These are phyloP conservation scores for Lumnitzera racemosa DNA, from an alignment of 345 rosid species.

Conservation along the genomic window DNA sequence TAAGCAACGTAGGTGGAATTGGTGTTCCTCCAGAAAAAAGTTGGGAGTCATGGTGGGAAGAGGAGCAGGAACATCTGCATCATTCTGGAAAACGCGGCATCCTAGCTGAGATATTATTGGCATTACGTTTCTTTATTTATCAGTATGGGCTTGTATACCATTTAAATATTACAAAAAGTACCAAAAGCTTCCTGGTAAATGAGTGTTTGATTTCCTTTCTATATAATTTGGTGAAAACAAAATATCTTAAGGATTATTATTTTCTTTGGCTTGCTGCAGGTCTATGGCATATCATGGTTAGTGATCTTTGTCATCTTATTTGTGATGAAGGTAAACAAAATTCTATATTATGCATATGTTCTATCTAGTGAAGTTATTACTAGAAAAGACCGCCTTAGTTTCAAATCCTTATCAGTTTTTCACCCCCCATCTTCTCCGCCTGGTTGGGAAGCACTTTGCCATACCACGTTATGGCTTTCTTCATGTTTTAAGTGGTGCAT, in stretches of 20 bases:
- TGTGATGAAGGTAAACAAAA: constrained; percentile 78
- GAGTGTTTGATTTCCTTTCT: neutral
- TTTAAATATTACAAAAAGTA: constrained; percentile 42
- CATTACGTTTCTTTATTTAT: constrained; percentile 83
- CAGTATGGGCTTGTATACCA: constrained; percentile 97
- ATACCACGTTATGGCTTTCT: too few relatives aligned
- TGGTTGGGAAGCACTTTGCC: too few relatives aligned
- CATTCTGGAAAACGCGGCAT: constrained; percentile 93
- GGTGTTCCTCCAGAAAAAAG: constrained; percentile 97
- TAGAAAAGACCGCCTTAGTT: neutral
- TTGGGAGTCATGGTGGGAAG: constrained; percentile 99
- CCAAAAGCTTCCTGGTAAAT: constrained; percentile 64
- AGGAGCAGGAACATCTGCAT: constrained; percentile 92
- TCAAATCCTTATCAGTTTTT: too few relatives aligned
- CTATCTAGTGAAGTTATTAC: neutral
- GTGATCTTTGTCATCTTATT: constrained; percentile 82
- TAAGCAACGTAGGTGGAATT: constrained; percentile 83
- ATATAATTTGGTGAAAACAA: neutral
- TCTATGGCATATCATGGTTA: constrained; percentile 92
- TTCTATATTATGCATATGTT: neutral
- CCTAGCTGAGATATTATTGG: constrained; percentile 73
- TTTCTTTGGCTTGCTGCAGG: constrained; percentile 27
- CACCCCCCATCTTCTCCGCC: too few relatives aligned
- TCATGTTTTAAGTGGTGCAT: too few relatives aligned
- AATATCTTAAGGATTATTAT: neutral